These are phyloP conservation scores for Athelia psychrophila DNA, from an alignment of 1,284 basidiomycete species.

Conservation along the genomic window DNA sequence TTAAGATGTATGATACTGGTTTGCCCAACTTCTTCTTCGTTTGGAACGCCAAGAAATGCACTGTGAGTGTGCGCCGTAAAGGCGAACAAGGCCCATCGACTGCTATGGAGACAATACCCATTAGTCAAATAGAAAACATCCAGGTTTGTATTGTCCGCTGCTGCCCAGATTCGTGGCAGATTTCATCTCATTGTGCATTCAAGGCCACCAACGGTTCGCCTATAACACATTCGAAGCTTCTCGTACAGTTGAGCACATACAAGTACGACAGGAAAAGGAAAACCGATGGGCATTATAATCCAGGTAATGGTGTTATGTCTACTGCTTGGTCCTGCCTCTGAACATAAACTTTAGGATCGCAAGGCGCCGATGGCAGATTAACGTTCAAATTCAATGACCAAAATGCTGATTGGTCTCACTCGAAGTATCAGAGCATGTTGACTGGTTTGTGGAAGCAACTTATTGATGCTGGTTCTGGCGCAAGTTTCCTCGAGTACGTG, in stretches of 20 bases:
- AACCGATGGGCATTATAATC: too few species aligned
- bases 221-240: too few species aligned
- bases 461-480: not conserved
- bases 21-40: not conserved
- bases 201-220: too few species aligned
- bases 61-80: too few species aligned
- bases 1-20: slow-evolving; percentile 1
- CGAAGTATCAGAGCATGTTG: not conserved
- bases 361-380: not conserved
- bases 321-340: not conserved
- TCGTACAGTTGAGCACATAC: too few species aligned
- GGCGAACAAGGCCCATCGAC: too few species aligned
- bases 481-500: not conserved
- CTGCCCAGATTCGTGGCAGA: not conserved
- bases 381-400: not conserved
- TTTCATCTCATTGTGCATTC: too few species aligned
- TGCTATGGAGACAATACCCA: not conserved
- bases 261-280: too few species aligned
- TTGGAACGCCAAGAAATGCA: too few species aligned
- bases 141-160: not conserved
- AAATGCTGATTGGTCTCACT: not conserved
- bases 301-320: too few species aligned
- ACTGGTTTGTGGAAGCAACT: not conserved
- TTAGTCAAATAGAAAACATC: not conserved
- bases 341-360: not conserved